These are phyloP conservation scores for Vitis hybrid DNA, from an alignment of 177 flowering plant genomes.

Conservation along the genomic window DNA sequence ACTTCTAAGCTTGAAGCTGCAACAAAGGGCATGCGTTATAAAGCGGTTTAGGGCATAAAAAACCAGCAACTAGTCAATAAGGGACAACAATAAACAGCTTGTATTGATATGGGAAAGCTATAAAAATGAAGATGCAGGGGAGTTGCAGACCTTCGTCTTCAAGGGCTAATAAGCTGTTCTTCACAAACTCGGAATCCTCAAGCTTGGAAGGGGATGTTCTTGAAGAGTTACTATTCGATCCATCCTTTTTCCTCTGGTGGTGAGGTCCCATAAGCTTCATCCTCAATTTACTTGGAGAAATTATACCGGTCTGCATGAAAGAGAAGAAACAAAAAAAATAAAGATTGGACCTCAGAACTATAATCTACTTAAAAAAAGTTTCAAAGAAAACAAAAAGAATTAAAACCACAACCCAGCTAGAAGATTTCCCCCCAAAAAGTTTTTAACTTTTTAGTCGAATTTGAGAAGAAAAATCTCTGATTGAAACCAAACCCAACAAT, in stretches of 20 bases:
- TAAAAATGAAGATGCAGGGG: neutral
- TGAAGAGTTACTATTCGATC: slow-evolving; percentile 65
- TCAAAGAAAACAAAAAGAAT: neutral
- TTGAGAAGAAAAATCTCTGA: neutral
- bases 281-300: slow-evolving; percentile 92
- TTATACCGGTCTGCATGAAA: slow-evolving; percentile 68
- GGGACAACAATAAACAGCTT: no score
- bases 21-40: slow-evolving; percentile 12
- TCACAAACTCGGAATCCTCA: slow-evolving; percentile 65
- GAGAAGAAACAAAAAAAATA: neutral
- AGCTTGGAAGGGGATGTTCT: slow-evolving; percentile 86
- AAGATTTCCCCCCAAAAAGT: neutral
- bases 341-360: neutral
- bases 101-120: neutral
- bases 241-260: slow-evolving; percentile 59
- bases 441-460: neutral
- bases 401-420: neutral
- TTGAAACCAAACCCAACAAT: neutral
- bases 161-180: slow-evolving; percentile 62
- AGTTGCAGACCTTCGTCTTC: slow-evolving; percentile 47
- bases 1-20: slow-evolving; percentile 35
- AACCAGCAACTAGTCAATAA: neutral
- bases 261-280: slow-evolving; percentile 78
- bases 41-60: slow-evolving; percentile 1
- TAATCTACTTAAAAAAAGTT: slow-evolving; percentile 5